These are phyloP conservation scores for Herpetospermum pedunculosum DNA, from an alignment of 306 rosid genomes.

Conservation along the genomic window DNA sequence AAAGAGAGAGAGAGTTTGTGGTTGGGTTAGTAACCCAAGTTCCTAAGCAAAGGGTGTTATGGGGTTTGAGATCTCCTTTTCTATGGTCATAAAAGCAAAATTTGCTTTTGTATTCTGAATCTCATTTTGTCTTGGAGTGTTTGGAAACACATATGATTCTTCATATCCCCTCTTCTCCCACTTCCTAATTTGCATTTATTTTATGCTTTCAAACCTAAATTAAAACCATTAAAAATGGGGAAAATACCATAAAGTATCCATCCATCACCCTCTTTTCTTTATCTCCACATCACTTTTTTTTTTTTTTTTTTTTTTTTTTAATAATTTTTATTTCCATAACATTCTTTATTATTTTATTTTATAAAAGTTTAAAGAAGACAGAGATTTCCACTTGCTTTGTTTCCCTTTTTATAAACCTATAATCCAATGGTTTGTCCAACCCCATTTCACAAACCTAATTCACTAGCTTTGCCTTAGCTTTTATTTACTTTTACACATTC, in stretches of 20 bases:
- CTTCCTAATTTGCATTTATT: slow-evolving; percentile 9
- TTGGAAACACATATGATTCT: slow-evolving; percentile 13
- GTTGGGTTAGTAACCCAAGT: slow-evolving; percentile 3
- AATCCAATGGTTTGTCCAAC: neutral
- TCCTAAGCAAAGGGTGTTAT: neutral
- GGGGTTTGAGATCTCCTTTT: slow-evolving; percentile 9
- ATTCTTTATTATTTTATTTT: neutral
- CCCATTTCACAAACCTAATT: neutral
- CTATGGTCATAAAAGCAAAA: slow-evolving; percentile 8
- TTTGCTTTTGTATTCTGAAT: slow-evolving; percentile 7
- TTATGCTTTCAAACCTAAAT: neutral
- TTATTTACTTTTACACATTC: neutral
- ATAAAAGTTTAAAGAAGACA: neutral
- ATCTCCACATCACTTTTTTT: neutral
- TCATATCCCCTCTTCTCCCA: slow-evolving; percentile 1
- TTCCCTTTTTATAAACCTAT: neutral
- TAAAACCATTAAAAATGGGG: neutral
- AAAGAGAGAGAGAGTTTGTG: neutral
- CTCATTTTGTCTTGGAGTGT: slow-evolving; percentile 10
- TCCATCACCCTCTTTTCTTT: neutral
- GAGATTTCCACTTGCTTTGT: neutral
- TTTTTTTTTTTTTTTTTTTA: no score
- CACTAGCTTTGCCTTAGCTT: neutral
- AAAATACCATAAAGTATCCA: slow-evolving; percentile 6
- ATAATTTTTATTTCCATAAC: neutral